Conservation (phyloP, 768 basidiomycete genomes). For the Boletus rubescentipes region DNA sequence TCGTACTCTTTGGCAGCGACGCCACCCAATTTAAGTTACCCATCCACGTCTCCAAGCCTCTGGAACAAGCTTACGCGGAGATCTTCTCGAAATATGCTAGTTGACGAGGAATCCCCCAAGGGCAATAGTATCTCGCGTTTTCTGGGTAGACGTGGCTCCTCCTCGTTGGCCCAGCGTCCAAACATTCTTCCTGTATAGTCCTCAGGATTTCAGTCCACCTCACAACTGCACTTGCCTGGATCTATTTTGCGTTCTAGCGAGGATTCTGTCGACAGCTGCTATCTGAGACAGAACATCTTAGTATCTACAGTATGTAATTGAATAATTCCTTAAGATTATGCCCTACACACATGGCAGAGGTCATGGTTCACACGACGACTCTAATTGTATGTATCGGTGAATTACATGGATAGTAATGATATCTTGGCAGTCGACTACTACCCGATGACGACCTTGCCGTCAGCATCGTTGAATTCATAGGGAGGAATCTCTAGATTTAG, state of each 20-base stretch:
- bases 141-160: slow-evolving; percentile 12
- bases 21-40: slow-evolving; percentile 2
- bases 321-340: background rate
- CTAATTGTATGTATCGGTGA: slow-evolving; percentile 24
- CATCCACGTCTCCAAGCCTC: slow-evolving; percentile 14
- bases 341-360: background rate
- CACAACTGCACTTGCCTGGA: background rate
- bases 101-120: slow-evolving; percentile 14
- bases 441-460: slow-evolving; percentile 86
- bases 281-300: background rate
- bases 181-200: background rate
- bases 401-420: slow-evolving; percentile 20
- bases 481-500: slow-evolving; percentile 93
- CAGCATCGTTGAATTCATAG: slow-evolving; percentile 85
- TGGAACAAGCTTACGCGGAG: slow-evolving; percentile 25
- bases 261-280: background rate
- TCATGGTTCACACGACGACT: slow-evolving; percentile 12
- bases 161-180: slow-evolving; percentile 5
- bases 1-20: background rate
- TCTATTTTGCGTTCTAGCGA: background rate
- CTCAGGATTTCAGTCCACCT: background rate
- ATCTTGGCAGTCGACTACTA: slow-evolving; percentile 33
- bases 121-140: slow-evolving; percentile 24
- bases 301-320: too few relatives aligned
- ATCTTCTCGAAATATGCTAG: slow-evolving; percentile 14